Percentiles rank a stretch among this genome's conserved stretches.
Evolutionary conservation across 768 basidiomycete species (phyloP).

Genomic region (Tubosaeta sp.): DNA sequence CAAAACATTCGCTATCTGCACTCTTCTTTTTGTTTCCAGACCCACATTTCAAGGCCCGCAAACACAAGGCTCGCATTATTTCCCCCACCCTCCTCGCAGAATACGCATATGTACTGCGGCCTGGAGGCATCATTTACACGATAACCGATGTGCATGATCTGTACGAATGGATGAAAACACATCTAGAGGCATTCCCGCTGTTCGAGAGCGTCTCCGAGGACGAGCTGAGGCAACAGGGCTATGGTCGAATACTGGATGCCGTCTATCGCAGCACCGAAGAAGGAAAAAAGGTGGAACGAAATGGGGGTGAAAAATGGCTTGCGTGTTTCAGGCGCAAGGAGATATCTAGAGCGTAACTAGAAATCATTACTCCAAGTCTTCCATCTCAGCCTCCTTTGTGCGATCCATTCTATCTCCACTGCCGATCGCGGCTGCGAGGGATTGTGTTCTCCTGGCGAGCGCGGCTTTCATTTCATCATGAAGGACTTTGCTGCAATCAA

Average conservation of each 20-base stretch:
- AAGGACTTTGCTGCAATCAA: slow-evolving; percentile 71
- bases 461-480: slow-evolving; percentile 81
- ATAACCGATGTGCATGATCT: slow-evolving; percentile 96
- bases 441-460: slow-evolving; percentile 57
- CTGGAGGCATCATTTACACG: slow-evolving; percentile 96
- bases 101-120: slow-evolving; percentile 89
- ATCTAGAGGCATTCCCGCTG: slow-evolving; percentile 83
- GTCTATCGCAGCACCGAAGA: slow-evolving; percentile 89
- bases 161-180: slow-evolving; percentile 91
- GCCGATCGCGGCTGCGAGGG: slow-evolving; percentile 61
- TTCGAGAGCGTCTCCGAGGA: slow-evolving; percentile 79
- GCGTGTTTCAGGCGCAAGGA: slow-evolving; percentile 78
- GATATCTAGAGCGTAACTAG: slow-evolving; percentile 8
- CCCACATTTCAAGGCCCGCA: slow-evolving; percentile 96
- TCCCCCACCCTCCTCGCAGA: slow-evolving; percentile 96
- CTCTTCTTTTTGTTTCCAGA: slow-evolving; percentile 99
- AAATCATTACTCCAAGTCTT: slow-evolving; percentile 21
- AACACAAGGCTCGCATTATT: slow-evolving; percentile 98
- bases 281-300: slow-evolving; percentile 93
- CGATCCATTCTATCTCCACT: slow-evolving; percentile 34
- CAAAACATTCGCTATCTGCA: slow-evolving; percentile 83
- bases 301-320: slow-evolving; percentile 86
- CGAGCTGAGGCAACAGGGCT: slow-evolving; percentile 68
- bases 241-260: slow-evolving; percentile 74
- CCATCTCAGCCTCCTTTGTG: slow-evolving; percentile 36